These are phyloP conservation scores for Erodium chrysanthum DNA, from an alignment of 441 rosid genomes.

Conservation along the genomic window DNA sequence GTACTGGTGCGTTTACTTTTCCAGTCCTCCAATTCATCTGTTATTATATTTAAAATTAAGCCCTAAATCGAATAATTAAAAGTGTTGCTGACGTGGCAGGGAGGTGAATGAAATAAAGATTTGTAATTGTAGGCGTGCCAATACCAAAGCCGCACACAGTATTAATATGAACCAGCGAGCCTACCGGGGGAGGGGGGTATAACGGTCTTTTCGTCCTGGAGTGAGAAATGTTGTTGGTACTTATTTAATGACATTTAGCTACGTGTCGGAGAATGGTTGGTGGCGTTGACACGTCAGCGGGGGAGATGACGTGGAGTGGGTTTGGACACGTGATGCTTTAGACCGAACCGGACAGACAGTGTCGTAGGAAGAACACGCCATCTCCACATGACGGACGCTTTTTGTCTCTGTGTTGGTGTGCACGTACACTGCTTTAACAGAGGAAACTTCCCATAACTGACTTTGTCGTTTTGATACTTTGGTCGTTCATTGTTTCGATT, in stretches of 20 bases:
- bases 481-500: neutral
- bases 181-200: neutral
- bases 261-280: neutral
- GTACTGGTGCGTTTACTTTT: too few species aligned
- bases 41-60: too few species aligned
- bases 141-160: neutral
- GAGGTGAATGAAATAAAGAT: neutral
- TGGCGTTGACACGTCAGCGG: neutral
- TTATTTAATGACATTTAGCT: neutral
- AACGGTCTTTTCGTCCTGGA: neutral
- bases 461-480: neutral
- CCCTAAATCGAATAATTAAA: neutral
- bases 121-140: neutral
- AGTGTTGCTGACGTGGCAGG: conserved; percentile 1
- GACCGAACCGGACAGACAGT: neutral
- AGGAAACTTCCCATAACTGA: neutral
- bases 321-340: neutral
- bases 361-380: neutral
- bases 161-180: neutral
- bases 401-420: neutral
- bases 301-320: neutral
- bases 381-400: conserved; percentile 4
- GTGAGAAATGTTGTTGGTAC: neutral
- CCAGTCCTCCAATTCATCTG: too few species aligned
- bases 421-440: neutral